A percentile compares a stretch with the other conserved stretches of the same genome.
Evolutionary conservation across 2,329 filamentous ascomycete genomes (phyloP).

Genomic region (Alternaria hordeiaustralica): DNA sequence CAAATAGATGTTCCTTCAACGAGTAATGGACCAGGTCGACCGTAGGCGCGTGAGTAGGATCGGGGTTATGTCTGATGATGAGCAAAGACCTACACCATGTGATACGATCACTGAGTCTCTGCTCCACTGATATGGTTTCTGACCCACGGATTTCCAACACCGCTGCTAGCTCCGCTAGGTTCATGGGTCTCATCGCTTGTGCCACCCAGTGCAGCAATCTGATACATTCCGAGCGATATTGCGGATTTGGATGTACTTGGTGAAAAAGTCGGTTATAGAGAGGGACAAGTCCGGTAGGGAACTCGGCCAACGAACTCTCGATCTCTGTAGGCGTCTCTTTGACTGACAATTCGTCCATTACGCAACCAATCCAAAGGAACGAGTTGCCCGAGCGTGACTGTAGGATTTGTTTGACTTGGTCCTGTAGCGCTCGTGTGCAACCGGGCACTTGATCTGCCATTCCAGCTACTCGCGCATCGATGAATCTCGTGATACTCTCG

Average conservation of each 20-base stretch:
- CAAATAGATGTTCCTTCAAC: not conserved
- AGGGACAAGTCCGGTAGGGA: not conserved
- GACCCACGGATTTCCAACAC: not conserved
- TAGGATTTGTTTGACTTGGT: not conserved
- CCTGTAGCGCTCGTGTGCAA: not conserved
- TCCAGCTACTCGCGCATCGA: not conserved
- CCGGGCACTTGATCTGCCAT: not conserved
- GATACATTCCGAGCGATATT: not conserved
- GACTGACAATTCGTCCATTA: not conserved
- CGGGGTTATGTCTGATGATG: fast-evolving
- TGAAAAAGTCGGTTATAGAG: not conserved
- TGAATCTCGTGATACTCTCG: not conserved
- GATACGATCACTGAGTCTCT: not conserved
- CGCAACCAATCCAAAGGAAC: not conserved
- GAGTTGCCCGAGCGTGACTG: not conserved
- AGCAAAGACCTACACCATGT: not conserved
- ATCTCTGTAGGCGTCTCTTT: not conserved
- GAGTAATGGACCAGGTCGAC: not conserved
- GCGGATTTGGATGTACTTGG: not conserved
- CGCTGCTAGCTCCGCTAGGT: not conserved
- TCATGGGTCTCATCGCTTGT: not conserved
- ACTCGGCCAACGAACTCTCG: not conserved
- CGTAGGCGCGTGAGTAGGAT: not conserved
- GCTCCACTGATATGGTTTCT: not conserved
- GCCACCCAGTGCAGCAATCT: not conserved